Evolutionary conservation across 306 rosid genomes (phyloP), one percentile per base, ranked within the genome.

Genomic region (Carpinus viminea): DNA sequence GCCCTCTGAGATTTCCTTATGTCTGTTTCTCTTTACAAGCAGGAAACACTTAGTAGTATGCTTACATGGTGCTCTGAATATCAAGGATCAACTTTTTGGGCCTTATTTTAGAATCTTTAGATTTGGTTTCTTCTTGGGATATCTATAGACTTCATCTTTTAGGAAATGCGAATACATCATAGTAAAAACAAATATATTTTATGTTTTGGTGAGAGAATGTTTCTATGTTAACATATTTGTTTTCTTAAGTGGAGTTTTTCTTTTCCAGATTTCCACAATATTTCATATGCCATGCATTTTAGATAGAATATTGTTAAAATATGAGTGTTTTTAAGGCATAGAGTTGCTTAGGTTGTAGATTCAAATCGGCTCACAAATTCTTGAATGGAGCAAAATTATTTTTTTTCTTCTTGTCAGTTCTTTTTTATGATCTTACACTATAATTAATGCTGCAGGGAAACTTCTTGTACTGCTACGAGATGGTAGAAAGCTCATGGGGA

Each of bases 381-480:
- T 48, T 48, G 66, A 53, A 52, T 70, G 41, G 61, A 57, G 31
- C 52, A 60, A 24, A 21, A 47, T 48, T 48, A 10, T 48, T 41
- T 75, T 72, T 75, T 76, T 68, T 12, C 74, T 71, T 47, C 12
- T 5, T 24, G 55, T 20, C 74, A 57, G 5, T 57, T 75, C 8
- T 3, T 72, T 73, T 73, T 62, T 52, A 12, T 77, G 84, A 54
- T 79, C 78, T 72, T 34, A 73, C 50, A 18, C 70, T 77, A 17
- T 61, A n/a, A 26, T 76, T 76, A 11, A 55, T 84, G 79, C 51
- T 81, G 83, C 69, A 92, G 98, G 89, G 92, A 94, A 94, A 87
- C 93, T 94, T 86, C 97, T 94, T 77, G 96, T 94, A 80, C 88
- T 94, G 80, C 94, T 94, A 61, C 90, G 98, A 77, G 98, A 94